Percentiles rank a stretch among this genome's conserved stretches.
These are phyloP conservation scores for Backusella macrospora DNA, from an alignment of 192 early-diverging fungal genomes.

Conservation along the genomic window DNA sequence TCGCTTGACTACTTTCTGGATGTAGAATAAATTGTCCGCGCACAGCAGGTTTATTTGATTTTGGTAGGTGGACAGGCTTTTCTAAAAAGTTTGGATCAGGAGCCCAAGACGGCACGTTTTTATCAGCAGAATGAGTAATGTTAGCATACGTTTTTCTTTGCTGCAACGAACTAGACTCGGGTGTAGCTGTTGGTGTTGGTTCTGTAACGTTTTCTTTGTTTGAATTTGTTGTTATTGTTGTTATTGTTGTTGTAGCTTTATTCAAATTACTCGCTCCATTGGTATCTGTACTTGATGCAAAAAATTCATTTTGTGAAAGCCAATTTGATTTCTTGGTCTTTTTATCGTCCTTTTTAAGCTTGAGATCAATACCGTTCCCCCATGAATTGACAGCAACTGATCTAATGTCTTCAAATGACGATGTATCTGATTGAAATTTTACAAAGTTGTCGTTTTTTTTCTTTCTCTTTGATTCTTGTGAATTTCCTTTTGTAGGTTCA, in stretches of 20 bases:
- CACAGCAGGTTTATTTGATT: neutral
- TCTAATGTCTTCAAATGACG: slow-evolving; percentile 20
- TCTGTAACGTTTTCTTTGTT: neutral
- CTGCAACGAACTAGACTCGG: neutral
- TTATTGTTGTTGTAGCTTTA: neutral
- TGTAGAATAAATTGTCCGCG: neutral
- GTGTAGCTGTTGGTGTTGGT: neutral
- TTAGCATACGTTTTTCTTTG: neutral
- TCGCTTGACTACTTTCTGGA: neutral
- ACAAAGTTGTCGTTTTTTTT: neutral
- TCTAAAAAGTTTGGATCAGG: neutral
- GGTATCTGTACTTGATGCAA: neutral
- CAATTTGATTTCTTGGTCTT: slow-evolving; percentile 4
- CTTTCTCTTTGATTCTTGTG: neutral
- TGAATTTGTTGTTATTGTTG: neutral
- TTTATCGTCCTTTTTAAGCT: neutral
- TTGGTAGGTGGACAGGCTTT: neutral
- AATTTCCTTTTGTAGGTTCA: neutral
- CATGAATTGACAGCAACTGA: slow-evolving; percentile 1
- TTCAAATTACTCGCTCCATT: neutral
- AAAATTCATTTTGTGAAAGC: slow-evolving; percentile 9
- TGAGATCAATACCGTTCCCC: slow-evolving; percentile 14
- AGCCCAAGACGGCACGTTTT: neutral
- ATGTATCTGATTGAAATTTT: neutral
- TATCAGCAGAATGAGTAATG: neutral